Conservation (phyloP, 2,329 filamentous ascomycete genomes). For the Fusarium pseudocircinatum region DNA sequence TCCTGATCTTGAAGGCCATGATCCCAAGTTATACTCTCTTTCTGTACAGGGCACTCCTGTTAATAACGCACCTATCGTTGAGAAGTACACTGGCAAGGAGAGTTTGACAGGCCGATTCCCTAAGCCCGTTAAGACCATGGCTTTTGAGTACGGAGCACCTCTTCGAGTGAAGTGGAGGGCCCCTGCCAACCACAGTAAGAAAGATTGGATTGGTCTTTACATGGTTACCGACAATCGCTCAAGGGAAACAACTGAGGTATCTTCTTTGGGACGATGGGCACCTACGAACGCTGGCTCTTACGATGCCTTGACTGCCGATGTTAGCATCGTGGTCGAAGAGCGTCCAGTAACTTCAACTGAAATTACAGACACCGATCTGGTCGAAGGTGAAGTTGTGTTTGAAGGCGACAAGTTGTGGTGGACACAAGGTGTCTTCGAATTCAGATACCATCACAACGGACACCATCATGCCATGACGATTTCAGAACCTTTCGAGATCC, state of each 20-base stretch:
- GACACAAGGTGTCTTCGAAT: constrained; percentile 96
- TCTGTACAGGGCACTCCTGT: constrained; percentile 74
- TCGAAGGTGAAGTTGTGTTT: constrained; percentile 86
- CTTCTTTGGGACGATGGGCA: constrained; percentile 89
- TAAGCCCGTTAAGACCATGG: constrained; percentile 76
- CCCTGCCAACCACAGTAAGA: constrained; percentile 84
- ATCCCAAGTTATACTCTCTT: constrained; percentile 83
- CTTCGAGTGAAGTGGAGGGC: constrained; percentile 92
- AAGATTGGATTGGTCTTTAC: constrained; percentile 96
- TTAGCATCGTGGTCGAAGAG: constrained; percentile 78
- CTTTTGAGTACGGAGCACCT: constrained; percentile 89
- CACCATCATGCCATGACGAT: constrained; percentile 94
- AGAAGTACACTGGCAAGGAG: constrained; percentile 77
- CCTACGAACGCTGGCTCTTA: constrained; percentile 81
- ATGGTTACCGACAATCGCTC: constrained; percentile 94
- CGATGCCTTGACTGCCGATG: constrained; percentile 78
- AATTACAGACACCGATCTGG: constrained; percentile 65
- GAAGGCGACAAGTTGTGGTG: constrained; percentile 95
- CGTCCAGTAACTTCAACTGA: constrained; percentile 63
- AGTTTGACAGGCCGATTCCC: constrained; percentile 74
- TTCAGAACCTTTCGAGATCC: constrained; percentile 91
- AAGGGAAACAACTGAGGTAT: constrained; percentile 82
- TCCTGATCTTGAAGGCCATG: constrained; percentile 80
- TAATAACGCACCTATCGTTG: constrained; percentile 58
- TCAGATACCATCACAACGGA: constrained; percentile 94